Evolutionary conservation across 179 eudicot genomes (phyloP), one percentile per base, ranked within the genome.

Genomic region (Gypsophila paniculata): DNA sequence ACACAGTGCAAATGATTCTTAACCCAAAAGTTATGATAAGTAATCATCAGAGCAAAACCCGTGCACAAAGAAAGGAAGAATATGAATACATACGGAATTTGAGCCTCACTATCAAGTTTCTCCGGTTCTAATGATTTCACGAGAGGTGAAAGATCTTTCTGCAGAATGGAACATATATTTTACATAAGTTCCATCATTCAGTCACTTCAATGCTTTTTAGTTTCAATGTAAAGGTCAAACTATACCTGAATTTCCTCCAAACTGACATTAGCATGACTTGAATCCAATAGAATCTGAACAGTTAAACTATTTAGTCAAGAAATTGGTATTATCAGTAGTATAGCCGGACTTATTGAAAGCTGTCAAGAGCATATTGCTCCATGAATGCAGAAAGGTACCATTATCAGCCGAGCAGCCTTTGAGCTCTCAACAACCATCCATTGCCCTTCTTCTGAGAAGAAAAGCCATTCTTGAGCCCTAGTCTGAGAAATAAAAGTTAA

Each of bases 111-210:
- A 25, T 80, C 89, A 67, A 70, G 73, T 19, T 77, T 82, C 78
- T 73, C 78, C 26, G 91, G 99, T 65, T 86, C 96, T 76, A 95
- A 85, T 59, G 80, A 86, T 75, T 84, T 87, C 60, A 92, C 93
- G 22, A 92, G 86, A 73, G 99, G 97, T 77, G 99, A 95, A 66
- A 95, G 92, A 78, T 95, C 96, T 75, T 82, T 87, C 99, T 95
- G 89, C 77, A 90, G 71, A 76, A 74, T 14, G 48, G 61, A 65
- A 66, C 18, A 73, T 55, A 75, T 21, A 51, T 64, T 1, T 54
- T 25, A 60, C 44, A 69, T 75, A 75, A 38, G 57, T 68, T 21
- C 62, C 19, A 61, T 21, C 14, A 23, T 61, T 18, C n/a, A 26
- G 53, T 58, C 62, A 69, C 19, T 34, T n/a, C 13, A 68, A 73